These are phyloP conservation scores for Aspergillus bridgeri DNA, from an alignment of 495 filamentous ascomycete genomes.

Conservation along the genomic window DNA sequence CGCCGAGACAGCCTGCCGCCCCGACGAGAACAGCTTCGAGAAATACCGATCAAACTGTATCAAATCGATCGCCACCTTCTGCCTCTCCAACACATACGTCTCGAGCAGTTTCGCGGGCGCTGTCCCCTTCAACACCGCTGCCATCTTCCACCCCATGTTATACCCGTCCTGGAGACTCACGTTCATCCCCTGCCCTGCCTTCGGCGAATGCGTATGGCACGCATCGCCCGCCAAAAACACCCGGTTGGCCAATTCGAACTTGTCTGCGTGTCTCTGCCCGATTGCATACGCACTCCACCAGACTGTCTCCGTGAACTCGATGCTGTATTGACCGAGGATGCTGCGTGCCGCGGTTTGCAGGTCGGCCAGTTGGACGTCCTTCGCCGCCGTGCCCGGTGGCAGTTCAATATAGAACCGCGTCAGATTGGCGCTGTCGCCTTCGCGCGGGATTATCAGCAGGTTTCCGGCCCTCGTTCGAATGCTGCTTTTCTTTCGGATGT, in stretches of 20 bases:
- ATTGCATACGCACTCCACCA: constrained; percentile 63
- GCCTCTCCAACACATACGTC: constrained; percentile 68
- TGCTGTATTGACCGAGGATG: constrained; percentile 55
- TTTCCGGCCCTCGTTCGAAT: constrained; percentile 56
- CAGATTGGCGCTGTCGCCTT: constrained; percentile 57
- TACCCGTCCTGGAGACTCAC: constrained; percentile 49
- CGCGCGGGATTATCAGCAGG: constrained; percentile 69
- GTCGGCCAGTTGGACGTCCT: constrained; percentile 44
- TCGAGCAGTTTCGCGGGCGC: constrained; percentile 54
- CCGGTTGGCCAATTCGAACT: constrained; percentile 50
- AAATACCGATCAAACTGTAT: constrained; percentile 73
- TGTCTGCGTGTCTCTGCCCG: constrained; percentile 55
- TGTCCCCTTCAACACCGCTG: constrained; percentile 55
- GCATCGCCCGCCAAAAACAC: constrained; percentile 59
- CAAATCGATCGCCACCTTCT: constrained; percentile 64
- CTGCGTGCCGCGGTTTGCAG: constrained; percentile 55
- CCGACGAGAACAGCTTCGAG: constrained; percentile 56
- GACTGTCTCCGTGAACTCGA: constrained; percentile 48
- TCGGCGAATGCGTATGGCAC: constrained; percentile 61
- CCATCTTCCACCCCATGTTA: constrained; percentile 82
- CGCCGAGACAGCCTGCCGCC: constrained; percentile 32
- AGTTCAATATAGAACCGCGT: constrained; percentile 72
- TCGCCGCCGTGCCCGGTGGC: constrained; percentile 45
- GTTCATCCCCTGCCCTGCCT: constrained; percentile 57
- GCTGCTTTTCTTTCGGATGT: constrained; percentile 72